Evolutionary conservation across 2,329 filamentous ascomycete genomes (phyloP), one percentile per base, ranked within the genome.

Genomic region (Geoglossum cookeanum): DNA sequence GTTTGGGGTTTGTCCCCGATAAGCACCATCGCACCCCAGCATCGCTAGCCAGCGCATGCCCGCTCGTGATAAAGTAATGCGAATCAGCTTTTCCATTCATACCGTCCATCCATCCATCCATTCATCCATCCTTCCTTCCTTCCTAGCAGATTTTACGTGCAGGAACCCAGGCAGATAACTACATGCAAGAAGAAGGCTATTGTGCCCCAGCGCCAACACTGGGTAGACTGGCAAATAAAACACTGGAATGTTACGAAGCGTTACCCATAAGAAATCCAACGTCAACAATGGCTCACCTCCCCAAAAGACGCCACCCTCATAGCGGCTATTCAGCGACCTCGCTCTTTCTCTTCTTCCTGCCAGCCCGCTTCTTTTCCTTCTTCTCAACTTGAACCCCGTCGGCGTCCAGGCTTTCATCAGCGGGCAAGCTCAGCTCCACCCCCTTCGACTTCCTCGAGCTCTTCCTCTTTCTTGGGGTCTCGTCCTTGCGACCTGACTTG

Each of bases 391-490:
- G 15, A 35, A 29, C 30, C 11, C 22, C 30, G 13, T 61, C 62
- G 35, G 54, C 65, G 37, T 58, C 62, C 30, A 65, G 66, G 3
- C 56, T 60, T 59, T 68, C 68, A 3, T 58, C 56, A 15, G 62
- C 62, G 56, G 55, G 57, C 56, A 53, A 53, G 49, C 6, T 37
- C 32, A 53, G 15, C 33, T 44, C 55, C 27, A n/a, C 49, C 4
- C 49, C 49, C 32, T 60, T 62, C 7, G 54, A 53, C 60, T 68
- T 68, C 35, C 63, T 64, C 59, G 68, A 68, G 64, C 70, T 68
- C 63, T 69, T 68, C 61, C 59, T 67, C 63, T 66, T 66, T 39
- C 35, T 55, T 27, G 54, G 37, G 32, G 61, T 62, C 55, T 69
- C 67, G 32, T 39, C 33, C 55, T 57, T 48, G 30, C 42, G 4